Base-by-base conservation (phyloP, 495 filamentous ascomycete species). In the Sordaria brevicollis region DNA sequence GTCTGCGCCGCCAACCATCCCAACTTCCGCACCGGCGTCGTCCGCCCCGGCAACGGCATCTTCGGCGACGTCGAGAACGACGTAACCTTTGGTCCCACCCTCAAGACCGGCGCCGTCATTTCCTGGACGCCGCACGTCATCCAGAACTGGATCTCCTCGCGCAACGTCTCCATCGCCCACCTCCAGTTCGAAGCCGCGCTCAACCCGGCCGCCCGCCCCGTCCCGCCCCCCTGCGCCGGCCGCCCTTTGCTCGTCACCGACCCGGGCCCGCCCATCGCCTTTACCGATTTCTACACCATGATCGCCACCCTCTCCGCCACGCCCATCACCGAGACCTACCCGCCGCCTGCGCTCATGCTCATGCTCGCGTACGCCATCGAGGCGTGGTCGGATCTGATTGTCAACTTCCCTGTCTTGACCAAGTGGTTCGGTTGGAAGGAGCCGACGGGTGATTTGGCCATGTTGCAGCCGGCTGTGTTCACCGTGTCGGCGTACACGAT, bases 41-140 rank as follows among this genome's bases (percentile, higher is more conserved):
- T 89, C 72, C 81, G 87, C 3, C 87, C 87, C 4, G 80, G 83
- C 29, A 89, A 88, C 72, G 85, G 83, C 15, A 84, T 89, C 68
- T 88, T 88, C 67, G 87, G 85, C 62, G 70, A 77, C 72, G 49
- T 62, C 25, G 68, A 84, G 78, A 72, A 74, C 77, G 82, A 85
- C 65, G 82, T 81, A 75, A 78, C 78, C 68, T 73, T 84, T 19
- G 79, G 79, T 2, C 62, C 41, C 1, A 13, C 69, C 7, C 49
- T 79, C 29, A 71, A 73, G 2, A 72, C 75, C 25, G 75, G 74
- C 39, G 65, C 67, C 31, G 29, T 69, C 11, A 71, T 73, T 6
- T 83, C 82, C 54, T 88, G 85, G 84, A 78, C 81, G 29, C 70
- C 75, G n/a, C 77, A 81, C 17, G 70, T 85, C 9, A 76, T 87